A percentile compares a stretch with the other conserved stretches of the same genome.
Conservation (phyloP, 768 basidiomycete species). For the Lentinula boryana region DNA sequence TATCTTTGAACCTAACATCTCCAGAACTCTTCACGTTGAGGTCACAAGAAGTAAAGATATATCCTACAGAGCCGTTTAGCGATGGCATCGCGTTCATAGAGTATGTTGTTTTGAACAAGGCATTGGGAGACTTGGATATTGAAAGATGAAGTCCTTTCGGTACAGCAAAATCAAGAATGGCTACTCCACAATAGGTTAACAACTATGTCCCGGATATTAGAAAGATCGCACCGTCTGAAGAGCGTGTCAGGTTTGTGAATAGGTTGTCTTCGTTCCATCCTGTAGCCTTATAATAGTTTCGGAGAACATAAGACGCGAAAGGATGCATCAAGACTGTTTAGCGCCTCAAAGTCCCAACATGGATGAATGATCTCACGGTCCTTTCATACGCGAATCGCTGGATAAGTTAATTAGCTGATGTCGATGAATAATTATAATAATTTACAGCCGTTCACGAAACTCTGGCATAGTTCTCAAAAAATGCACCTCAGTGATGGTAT, state of each 20-base stretch:
- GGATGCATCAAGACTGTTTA: conserved; percentile 62
- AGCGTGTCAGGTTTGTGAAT: conserved; percentile 83
- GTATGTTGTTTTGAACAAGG: conserved; percentile 85
- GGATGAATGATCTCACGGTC: background rate
- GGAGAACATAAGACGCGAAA: conserved; percentile 82
- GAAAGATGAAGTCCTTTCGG: conserved; percentile 76
- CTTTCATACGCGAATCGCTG: too few species aligned
- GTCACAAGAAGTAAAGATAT: conserved; percentile 88
- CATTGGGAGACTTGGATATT: conserved; percentile 84
- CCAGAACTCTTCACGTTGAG: conserved; percentile 66
- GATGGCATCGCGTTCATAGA: conserved; percentile 92
- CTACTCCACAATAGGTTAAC: conserved; percentile 30
- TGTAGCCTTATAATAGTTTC: conserved; percentile 85
- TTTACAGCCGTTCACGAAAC: too few species aligned
- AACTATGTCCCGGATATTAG: background rate
- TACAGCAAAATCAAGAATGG: conserved; percentile 87
- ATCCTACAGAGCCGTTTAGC: conserved; percentile 87
- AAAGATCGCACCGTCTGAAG: conserved; percentile 64
- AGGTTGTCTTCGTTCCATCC: conserved; percentile 98
- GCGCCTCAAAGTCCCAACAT: background rate
- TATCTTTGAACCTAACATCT: conserved; percentile 77
- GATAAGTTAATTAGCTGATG: too few species aligned
- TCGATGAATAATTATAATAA: too few species aligned
- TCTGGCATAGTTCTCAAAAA: too few species aligned
- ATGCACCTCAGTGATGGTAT: too few species aligned